A percentile compares a stretch with the other conserved stretches of the same genome.
Conservation (phyloP, 2,329 filamentous ascomycete genomes). For the Paecilomyces sp. region DNA sequence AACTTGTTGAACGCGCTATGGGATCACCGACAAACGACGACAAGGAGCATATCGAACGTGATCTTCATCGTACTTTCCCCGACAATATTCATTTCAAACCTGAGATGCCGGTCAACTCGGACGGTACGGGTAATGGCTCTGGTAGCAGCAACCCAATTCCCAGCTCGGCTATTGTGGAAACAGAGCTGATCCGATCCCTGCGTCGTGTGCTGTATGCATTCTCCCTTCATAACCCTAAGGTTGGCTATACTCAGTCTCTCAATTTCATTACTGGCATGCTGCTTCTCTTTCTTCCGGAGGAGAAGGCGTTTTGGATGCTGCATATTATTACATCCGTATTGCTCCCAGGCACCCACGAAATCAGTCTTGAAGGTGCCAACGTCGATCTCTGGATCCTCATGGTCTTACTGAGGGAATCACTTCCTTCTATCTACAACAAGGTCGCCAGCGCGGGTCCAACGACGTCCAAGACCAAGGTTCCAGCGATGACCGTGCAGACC, state of each 20-base stretch:
- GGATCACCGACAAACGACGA: constrained; percentile 62
- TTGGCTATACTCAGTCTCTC: constrained; percentile 92
- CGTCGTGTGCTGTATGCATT: constrained; percentile 85
- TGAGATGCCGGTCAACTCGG: constrained; percentile 22
- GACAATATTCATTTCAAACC: constrained; percentile 90
- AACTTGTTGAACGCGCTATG: constrained; percentile 61
- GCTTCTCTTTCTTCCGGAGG: constrained; percentile 83
- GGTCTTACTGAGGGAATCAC: constrained; percentile 72
- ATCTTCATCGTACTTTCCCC: constrained; percentile 88
- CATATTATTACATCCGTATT: constrained; percentile 86
- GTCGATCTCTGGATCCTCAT: constrained; percentile 92
- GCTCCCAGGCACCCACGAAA: constrained; percentile 84
- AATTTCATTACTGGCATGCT: constrained; percentile 91
- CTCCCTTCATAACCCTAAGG: constrained; percentile 79
- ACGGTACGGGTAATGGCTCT: constrained; percentile 11
- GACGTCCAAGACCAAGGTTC: constrained; percentile 32
- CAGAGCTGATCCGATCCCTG: constrained; percentile 70
- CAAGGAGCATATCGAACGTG: constrained; percentile 84
- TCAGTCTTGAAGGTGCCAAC: constrained; percentile 84
- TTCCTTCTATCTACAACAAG: constrained; percentile 80
- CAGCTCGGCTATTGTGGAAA: constrained; percentile 49
- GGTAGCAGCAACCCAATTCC: constrained; percentile 31
- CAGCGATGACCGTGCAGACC: constrained; percentile 33
- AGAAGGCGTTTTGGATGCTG: constrained; percentile 86
- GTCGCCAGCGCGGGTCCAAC: constrained; percentile 63